A percentile compares a stretch with the other conserved stretches of the same genome.
phyloP scores from a whole-genome alignment of 768 basidiomycete genomes.

The Lactarius pseudohatsudake region DNA sequence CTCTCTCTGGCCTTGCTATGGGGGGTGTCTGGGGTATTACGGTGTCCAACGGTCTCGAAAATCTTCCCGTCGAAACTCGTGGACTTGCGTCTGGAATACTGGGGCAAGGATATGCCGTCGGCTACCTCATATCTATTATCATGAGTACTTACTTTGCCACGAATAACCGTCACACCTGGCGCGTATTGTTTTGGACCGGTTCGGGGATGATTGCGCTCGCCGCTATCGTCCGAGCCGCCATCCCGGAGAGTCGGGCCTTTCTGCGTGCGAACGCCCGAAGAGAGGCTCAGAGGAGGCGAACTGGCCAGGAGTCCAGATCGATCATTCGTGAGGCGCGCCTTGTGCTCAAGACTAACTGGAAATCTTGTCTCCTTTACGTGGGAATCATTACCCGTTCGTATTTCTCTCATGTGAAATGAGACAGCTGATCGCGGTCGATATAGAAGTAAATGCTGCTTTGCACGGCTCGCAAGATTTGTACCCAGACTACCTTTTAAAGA shows the following conservation, averaged over 20 bases:
- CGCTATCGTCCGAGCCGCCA: conserved; percentile 58
- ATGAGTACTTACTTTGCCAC: conserved; percentile 68
- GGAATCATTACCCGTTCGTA: conserved; percentile 63
- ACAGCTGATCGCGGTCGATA: conserved; percentile 8
- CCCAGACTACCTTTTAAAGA: conserved; percentile 39
- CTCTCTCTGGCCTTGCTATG: conserved; percentile 85
- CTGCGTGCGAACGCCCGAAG: conserved; percentile 58
- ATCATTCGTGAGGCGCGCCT: conserved; percentile 70
- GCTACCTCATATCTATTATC: conserved; percentile 79
- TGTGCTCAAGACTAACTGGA: conserved; percentile 83
- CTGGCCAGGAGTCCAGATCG: conserved; percentile 53
- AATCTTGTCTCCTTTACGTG: conserved; percentile 79
- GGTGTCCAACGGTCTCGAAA: conserved; percentile 80
- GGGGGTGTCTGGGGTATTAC: conserved; percentile 88
- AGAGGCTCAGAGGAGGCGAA: conserved; percentile 39
- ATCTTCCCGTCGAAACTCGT: conserved; percentile 80
- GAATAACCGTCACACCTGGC: conserved; percentile 48
- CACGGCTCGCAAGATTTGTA: conserved; percentile 48
- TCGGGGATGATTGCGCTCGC: conserved; percentile 72
- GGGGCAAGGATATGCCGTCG: conserved; percentile 89
- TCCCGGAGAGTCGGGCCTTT: conserved; percentile 82
- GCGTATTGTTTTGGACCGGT: conserved; percentile 78
- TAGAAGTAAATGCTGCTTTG: conserved; percentile 49
- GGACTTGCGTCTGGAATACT: conserved; percentile 85
- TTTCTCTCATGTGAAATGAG: background rate